Evolutionary conservation across 1,139 yeast genomes (phyloP).

Genomic region (Pichia sp.): DNA sequence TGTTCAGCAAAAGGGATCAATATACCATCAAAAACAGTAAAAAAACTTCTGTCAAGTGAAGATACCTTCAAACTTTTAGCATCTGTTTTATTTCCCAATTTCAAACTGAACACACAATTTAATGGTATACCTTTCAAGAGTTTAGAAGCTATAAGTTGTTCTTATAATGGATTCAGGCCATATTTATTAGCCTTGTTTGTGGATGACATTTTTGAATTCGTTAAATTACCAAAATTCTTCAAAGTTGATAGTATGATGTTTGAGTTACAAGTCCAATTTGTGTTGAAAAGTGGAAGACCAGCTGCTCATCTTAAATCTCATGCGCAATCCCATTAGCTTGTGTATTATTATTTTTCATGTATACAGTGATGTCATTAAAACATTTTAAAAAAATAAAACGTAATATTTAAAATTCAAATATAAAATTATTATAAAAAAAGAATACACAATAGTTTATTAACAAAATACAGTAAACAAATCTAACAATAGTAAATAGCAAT

Average conservation of each 20-base stretch:
- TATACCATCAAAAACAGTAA: slow-evolving; percentile 10
- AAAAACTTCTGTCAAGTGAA: slow-evolving; percentile 15
- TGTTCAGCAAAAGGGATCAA: slow-evolving; percentile 15
- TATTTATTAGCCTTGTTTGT: slow-evolving; percentile 18
- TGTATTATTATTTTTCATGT: background rate
- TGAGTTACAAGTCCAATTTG: slow-evolving; percentile 19
- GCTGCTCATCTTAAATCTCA: background rate
- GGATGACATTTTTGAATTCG: slow-evolving; percentile 18
- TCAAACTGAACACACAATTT: slow-evolving; percentile 5
- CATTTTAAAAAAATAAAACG: background rate
- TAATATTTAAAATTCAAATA: background rate
- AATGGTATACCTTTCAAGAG: slow-evolving; percentile 1
- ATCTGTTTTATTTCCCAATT: slow-evolving; percentile 16
- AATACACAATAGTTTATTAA: background rate
- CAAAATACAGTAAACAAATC: background rate
- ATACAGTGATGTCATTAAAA: background rate
- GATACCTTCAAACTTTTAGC: slow-evolving; percentile 16
- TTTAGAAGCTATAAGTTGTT: slow-evolving; percentile 9
- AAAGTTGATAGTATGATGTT: slow-evolving; percentile 20
- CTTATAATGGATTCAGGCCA: slow-evolving; percentile 20
- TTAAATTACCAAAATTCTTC: slow-evolving; percentile 20
- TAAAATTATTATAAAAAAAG: background rate
- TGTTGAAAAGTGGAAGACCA: background rate
- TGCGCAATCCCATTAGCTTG: background rate
- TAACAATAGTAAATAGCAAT: slow-evolving; percentile 2